Evolutionary conservation across 2,329 filamentous ascomycete species (phyloP).

Genomic region (Grosmannia clavigera): DNA sequence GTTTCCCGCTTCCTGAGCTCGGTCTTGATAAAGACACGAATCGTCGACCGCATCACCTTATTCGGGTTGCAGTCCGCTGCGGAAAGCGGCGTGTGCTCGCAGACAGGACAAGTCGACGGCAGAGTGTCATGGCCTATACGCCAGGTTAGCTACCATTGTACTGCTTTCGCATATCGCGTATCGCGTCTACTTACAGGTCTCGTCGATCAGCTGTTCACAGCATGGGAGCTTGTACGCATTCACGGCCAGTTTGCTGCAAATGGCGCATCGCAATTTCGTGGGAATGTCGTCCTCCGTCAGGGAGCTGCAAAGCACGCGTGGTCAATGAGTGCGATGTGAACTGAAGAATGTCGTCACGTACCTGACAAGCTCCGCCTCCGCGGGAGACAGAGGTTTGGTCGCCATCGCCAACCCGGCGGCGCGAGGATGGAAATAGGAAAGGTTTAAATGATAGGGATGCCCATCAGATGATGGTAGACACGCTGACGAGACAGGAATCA

Average conservation of each 20-base stretch:
- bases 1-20: slow-evolving; percentile 81
- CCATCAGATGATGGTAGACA: background rate
- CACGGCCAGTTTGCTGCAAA: slow-evolving; percentile 80
- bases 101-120: slow-evolving; percentile 75
- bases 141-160: background rate
- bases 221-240: slow-evolving; percentile 88
- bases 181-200: slow-evolving; percentile 52
- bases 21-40: slow-evolving; percentile 81
- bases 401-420: slow-evolving; percentile 14
- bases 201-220: slow-evolving; percentile 91
- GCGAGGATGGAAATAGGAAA: background rate
- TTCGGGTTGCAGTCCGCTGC: slow-evolving; percentile 78
- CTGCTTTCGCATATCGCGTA: background rate
- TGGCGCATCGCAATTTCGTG: slow-evolving; percentile 90
- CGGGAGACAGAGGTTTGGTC: slow-evolving; percentile 27
- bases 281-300: slow-evolving; percentile 76
- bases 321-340: background rate
- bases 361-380: slow-evolving; percentile 48
- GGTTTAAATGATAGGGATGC: background rate
- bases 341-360: slow-evolving; percentile 16
- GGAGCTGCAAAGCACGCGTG: slow-evolving; percentile 37
- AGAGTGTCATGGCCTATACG: slow-evolving; percentile 49
- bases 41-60: slow-evolving; percentile 82
- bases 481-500: background rate
- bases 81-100: slow-evolving; percentile 81